phyloP scores from a whole-genome alignment of 768 basidiomycete species.

The Tylopilus felleus region DNA sequence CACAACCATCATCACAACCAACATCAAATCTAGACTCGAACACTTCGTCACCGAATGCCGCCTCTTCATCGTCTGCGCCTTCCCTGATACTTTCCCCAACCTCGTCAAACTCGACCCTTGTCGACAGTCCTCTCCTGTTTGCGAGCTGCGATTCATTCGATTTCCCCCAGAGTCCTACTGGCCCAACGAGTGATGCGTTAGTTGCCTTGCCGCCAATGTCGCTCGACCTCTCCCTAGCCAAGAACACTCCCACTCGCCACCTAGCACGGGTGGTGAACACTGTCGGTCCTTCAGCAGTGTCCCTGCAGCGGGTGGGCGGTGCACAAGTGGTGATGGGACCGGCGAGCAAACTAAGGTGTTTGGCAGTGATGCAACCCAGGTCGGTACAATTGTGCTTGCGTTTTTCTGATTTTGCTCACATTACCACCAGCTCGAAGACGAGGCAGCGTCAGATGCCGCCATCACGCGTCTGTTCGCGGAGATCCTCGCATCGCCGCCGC shows the following conservation, averaged over 20 bases:
- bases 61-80: constrained; percentile 32
- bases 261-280: constrained; percentile 96
- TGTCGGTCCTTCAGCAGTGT: constrained; percentile 52
- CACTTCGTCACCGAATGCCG: constrained; percentile 18
- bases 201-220: constrained; percentile 20
- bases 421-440: constrained; percentile 42
- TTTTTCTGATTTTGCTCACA: constrained; percentile 23
- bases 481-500: constrained; percentile 34
- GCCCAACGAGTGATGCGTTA: constrained; percentile 33
- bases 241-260: constrained; percentile 81
- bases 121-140: constrained; percentile 30
- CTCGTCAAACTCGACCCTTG: constrained; percentile 40
- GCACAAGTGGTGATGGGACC: constrained; percentile 29
- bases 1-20: constrained; percentile 20
- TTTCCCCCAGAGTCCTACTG: constrained; percentile 38
- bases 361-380: constrained; percentile 33
- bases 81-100: constrained; percentile 41
- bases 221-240: constrained; percentile 34
- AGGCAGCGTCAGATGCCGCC: constrained; percentile 43
- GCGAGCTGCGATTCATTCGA: constrained; percentile 25
- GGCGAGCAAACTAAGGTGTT: constrained; percentile 16
- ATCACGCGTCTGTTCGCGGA: constrained; percentile 34
- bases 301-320: constrained; percentile 92
- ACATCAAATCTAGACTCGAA: constrained; percentile 23
- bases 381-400: constrained; percentile 23